A percentile compares a stretch with the other conserved stretches of the same genome.
Evolutionary conservation across 352 stramenopile species (phyloP).

Genomic region (Pythium phragmitis): DNA sequence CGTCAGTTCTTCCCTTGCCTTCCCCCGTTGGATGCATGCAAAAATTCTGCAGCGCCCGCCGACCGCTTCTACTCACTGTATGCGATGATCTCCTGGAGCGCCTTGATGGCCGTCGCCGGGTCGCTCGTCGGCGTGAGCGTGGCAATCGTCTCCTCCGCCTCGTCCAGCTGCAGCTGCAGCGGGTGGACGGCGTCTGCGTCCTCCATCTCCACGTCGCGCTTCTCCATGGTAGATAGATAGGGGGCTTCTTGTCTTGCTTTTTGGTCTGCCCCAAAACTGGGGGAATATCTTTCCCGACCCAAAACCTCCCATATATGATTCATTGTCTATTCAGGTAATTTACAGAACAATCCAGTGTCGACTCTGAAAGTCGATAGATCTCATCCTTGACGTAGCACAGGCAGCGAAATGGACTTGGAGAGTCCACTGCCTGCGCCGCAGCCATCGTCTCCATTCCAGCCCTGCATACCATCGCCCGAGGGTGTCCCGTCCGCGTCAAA

Average conservation of each 20-base stretch:
- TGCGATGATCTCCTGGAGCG: conserved; percentile 69
- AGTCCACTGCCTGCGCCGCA: conserved; percentile 4
- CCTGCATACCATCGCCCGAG: conserved; percentile 9
- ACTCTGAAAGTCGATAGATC: neutral
- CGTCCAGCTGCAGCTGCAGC: conserved; percentile 75
- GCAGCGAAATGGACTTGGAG: conserved; percentile 31
- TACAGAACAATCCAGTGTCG: neutral
- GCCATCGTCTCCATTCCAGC: conserved; percentile 22
- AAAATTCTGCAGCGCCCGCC: too few relatives aligned
- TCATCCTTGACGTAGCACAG: conserved; percentile 20
- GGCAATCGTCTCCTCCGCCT: conserved; percentile 57
- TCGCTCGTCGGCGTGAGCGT: conserved; percentile 34
- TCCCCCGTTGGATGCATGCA: neutral
- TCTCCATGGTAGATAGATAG: conserved; percentile 14
- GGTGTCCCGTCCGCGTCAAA: conserved; percentile 10
- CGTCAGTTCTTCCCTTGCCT: neutral
- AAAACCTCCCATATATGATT: conserved; percentile 7
- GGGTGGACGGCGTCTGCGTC: conserved; percentile 64
- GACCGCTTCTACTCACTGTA: conserved; percentile 44
- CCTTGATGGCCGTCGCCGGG: conserved; percentile 50
- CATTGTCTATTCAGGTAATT: conserved; percentile 11
- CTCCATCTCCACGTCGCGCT: conserved; percentile 73
- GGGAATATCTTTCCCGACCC: conserved; percentile 21
- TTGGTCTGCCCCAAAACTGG: conserved; percentile 1
- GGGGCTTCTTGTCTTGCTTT: conserved; percentile 16